These are phyloP conservation scores for Aspergillus sp. DNA, from an alignment of 2,329 filamentous ascomycete genomes.

Conservation along the genomic window DNA sequence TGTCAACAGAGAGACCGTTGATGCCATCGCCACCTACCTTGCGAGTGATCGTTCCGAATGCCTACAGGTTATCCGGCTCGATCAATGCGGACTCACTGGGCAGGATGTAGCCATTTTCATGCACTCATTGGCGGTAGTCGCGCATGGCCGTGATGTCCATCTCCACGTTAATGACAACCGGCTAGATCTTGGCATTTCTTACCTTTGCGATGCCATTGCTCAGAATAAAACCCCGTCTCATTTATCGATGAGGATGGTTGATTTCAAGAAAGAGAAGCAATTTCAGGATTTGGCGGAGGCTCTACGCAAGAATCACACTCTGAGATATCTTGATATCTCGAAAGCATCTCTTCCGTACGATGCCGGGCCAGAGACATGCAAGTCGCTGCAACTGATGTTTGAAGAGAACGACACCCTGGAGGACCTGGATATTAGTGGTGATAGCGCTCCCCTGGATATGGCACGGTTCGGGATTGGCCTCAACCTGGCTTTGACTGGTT, in stretches of 20 bases:
- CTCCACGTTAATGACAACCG: conserved; percentile 66
- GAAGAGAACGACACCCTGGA: conserved; percentile 66
- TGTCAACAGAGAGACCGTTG: conserved; percentile 62
- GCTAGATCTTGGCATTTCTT: conserved; percentile 43
- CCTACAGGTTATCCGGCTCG: conserved; percentile 62
- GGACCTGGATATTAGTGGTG: conserved; percentile 69
- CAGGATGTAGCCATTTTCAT: conserved; percentile 65
- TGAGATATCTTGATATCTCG: conserved; percentile 67
- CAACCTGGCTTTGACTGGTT: conserved; percentile 63
- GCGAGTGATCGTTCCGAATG: conserved; percentile 59
- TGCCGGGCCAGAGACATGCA: conserved; percentile 66
- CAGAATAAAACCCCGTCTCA: conserved; percentile 60
- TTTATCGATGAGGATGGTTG: conserved; percentile 66
- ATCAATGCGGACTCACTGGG: conserved; percentile 66
- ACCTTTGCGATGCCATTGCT: conserved; percentile 45
- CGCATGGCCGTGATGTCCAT: conserved; percentile 58
- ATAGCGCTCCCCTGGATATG: conserved; percentile 69
- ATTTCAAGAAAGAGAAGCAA: conserved; percentile 64
- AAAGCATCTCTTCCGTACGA: conserved; percentile 69
- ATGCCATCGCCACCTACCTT: conserved; percentile 65
- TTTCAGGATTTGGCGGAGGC: conserved; percentile 65
- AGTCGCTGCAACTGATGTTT: conserved; percentile 63
- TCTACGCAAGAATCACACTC: conserved; percentile 61
- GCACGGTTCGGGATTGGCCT: conserved; percentile 68
- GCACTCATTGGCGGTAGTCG: conserved; percentile 59